Evolutionary conservation across 2,329 filamentous ascomycete species (phyloP), one percentile per base, ranked within the genome.

Genomic region (Pestalotiopsis sp.): DNA sequence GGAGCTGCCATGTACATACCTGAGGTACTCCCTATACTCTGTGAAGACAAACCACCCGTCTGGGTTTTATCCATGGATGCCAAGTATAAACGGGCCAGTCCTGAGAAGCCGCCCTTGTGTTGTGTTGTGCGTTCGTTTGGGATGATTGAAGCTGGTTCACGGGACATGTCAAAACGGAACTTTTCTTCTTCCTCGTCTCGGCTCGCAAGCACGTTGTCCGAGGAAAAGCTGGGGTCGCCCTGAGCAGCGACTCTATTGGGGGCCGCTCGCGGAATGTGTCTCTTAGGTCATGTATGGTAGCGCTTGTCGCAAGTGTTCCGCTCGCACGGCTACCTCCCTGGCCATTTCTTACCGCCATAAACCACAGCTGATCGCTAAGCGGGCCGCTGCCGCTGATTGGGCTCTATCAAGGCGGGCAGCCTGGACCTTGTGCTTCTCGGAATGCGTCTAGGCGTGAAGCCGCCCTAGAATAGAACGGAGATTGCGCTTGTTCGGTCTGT

Each of bases 311-410:
- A n/a, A 38, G 69, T 68, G 73, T 73, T 74, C 74, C 74, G 75
- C 75, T 76, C 76, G 72, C 71, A 70, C 71, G 71, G 72, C 70
- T 67, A 70, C 69, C 67, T 71, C 69, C 67, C 70, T 68, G 36
- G 17, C 23, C 63, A n/a, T 36, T n/a, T 36, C 65, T 63, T 64
- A 64, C 39, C 66, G 58, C 66, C 66, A 63, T 59, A 56, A 39
- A 31, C 25, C 31, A 36, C 31, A 36, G 31, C 69, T 72, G 72
- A 72, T 71, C 71, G 70, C 68, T 74, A 74, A 74, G 73, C 72
- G 73, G 73, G 65, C 67, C 73, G 36, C 61, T 64, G 39, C 66
- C 58, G 71, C 68, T 73, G 66, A 75, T 76, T 76, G 73, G 74
- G 59, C 67, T 64, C 14, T 63, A 57, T 25, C 17, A 49, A 69